Percentiles rank a stretch among this genome's conserved stretches.
These are phyloP conservation scores for Bruguiera sexangula DNA, from an alignment of 345 rosid species.

Conservation along the genomic window DNA sequence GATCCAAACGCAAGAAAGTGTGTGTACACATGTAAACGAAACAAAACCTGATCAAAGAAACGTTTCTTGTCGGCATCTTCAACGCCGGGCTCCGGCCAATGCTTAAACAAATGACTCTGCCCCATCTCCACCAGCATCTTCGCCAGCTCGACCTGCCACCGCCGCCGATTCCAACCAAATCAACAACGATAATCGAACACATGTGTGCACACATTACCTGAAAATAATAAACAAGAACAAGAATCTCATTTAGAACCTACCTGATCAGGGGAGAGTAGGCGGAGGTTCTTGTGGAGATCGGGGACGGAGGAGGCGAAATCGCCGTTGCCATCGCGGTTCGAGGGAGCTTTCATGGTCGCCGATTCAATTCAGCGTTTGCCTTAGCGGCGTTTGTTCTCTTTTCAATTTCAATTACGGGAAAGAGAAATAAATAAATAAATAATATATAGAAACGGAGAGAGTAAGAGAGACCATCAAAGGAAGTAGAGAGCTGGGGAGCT, in stretches of 20 bases:
- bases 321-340: constrained; percentile 32
- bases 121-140: constrained; percentile 62
- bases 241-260: constrained; percentile 18
- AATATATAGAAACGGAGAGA: too few species aligned
- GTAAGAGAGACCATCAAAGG: too few species aligned
- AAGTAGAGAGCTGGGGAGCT: too few species aligned
- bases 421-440: too few species aligned
- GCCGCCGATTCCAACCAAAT: neutral
- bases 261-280: constrained; percentile 55
- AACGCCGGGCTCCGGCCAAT: constrained; percentile 75
- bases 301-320: constrained; percentile 53
- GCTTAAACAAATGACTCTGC: constrained; percentile 67
- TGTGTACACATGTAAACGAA: neutral
- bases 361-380: constrained; percentile 7
- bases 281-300: constrained; percentile 54
- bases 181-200: neutral
- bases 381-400: too few species aligned
- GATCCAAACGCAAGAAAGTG: neutral
- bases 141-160: constrained; percentile 72
- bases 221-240: too few species aligned
- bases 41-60: constrained; percentile 64
- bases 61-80: constrained; percentile 59
- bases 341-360: constrained; percentile 20
- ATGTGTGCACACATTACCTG: too few species aligned
- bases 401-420: too few species aligned